Conservation (phyloP, 2,329 filamentous ascomycete genomes). For the Calonectria crousiana region DNA sequence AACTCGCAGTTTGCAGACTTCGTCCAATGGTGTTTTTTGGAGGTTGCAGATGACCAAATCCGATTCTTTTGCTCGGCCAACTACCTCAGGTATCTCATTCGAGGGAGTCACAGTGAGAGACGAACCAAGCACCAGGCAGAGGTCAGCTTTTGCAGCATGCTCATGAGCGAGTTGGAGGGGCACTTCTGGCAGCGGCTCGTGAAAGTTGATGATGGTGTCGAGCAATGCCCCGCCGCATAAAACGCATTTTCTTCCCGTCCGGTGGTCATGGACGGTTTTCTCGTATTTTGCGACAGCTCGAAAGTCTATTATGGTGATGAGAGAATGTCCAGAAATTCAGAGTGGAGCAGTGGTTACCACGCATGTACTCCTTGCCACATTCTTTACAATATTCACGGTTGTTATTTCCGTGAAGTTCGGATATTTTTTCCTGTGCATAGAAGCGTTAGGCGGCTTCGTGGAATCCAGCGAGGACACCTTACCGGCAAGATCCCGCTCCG, state of each 20-base stretch:
- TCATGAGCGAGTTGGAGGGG: constrained; percentile 48
- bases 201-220: constrained; percentile 61
- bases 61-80: constrained; percentile 44
- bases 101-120: constrained; percentile 59
- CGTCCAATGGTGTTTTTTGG: constrained; percentile 57
- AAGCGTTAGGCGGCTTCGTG: neutral
- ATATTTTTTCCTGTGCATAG: constrained; percentile 52
- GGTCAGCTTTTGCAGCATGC: constrained; percentile 55
- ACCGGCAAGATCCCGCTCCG: constrained; percentile 60
- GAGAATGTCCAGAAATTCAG: accelerated
- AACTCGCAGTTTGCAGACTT: constrained; percentile 48
- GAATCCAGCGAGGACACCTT: neutral
- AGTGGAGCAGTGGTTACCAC: constrained; percentile 44
- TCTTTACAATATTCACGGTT: constrained; percentile 59
- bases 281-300: constrained; percentile 58
- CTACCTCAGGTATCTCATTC: constrained; percentile 53
- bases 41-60: constrained; percentile 60
- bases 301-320: constrained; percentile 50
- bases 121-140: constrained; percentile 61
- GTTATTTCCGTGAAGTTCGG: constrained; percentile 62
- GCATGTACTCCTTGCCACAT: constrained; percentile 60
- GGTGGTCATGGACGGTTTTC: constrained; percentile 57
- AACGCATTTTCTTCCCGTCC: constrained; percentile 59
- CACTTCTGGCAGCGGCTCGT: constrained; percentile 50
- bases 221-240: constrained; percentile 53